These are phyloP conservation scores for Posidonia oceanica DNA, from an alignment of 116 monocot genomes.

Conservation along the genomic window DNA sequence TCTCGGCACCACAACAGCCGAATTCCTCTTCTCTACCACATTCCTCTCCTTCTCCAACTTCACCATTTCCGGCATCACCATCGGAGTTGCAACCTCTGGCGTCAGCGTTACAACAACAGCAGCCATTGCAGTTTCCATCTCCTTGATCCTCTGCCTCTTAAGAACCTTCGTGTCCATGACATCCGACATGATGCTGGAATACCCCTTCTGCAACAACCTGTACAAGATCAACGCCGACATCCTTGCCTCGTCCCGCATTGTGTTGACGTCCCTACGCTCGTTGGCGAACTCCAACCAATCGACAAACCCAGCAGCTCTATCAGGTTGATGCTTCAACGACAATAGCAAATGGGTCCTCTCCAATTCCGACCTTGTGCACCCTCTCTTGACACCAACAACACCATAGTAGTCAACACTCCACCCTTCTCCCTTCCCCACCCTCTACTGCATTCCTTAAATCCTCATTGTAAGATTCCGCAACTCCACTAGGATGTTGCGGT, in stretches of 20 bases:
- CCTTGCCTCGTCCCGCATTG: constrained; percentile 67
- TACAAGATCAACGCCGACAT: constrained; percentile 81
- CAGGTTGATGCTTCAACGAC: constrained; percentile 65
- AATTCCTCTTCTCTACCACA: no score
- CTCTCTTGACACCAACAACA: constrained; percentile 49
- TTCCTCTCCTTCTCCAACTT: background rate
- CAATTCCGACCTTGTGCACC: constrained; percentile 60
- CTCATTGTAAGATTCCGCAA: constrained; percentile 30
- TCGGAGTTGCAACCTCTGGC: no score
- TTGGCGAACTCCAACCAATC: constrained; percentile 66
- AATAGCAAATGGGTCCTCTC: constrained; percentile 70
- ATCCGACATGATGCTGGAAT: constrained; percentile 42
- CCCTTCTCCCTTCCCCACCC: constrained; percentile 33
- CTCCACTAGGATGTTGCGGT: constrained; percentile 56
- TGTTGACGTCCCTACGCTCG: constrained; percentile 58
- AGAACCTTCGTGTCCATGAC: constrained; percentile 43
- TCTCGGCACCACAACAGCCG: no score
- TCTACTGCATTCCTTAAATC: constrained; percentile 38
- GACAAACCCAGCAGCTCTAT: constrained; percentile 50
- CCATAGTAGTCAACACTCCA: constrained; percentile 51
- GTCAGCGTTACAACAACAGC: constrained; percentile 5
- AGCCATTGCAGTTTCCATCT: constrained; percentile 3
- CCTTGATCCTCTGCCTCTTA: constrained; percentile 31
- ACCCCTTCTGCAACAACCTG: constrained; percentile 72
- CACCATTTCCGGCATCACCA: no score